phyloP scores from a whole-genome alignment of 164 flowering plant species.

The Aristolochia fimbriata region DNA sequence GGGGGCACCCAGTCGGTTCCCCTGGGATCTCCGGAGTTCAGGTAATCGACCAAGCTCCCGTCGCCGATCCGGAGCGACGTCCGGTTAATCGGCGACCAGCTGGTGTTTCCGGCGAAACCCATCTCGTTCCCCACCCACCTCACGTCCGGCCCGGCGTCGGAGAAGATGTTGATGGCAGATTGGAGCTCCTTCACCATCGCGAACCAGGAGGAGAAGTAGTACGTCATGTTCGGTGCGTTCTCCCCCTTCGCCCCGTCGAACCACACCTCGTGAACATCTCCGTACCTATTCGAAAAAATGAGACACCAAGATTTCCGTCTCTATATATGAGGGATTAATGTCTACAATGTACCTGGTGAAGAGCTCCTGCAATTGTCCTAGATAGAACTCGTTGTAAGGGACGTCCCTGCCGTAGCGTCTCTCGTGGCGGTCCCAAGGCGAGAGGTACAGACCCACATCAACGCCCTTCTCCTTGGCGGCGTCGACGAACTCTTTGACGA shows the following conservation, averaged over 20 bases:
- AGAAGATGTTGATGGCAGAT: conserved; percentile 74
- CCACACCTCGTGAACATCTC: conserved; percentile 80
- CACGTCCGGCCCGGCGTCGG: conserved; percentile 85
- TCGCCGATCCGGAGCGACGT: conserved; percentile 60
- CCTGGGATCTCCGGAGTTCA: conserved; percentile 55
- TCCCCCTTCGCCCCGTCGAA: conserved; percentile 90
- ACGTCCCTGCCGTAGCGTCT: conserved; percentile 48
- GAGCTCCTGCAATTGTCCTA: conserved; percentile 85
- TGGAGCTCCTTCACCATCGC: conserved; percentile 81
- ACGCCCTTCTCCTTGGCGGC: conserved; percentile 49
- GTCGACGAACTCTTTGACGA: conserved; percentile 47
- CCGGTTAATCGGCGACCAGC: conserved; percentile 81
- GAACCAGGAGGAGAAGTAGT: conserved; percentile 78
- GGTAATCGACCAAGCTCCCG: conserved; percentile 41
- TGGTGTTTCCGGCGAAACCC: conserved; percentile 64
- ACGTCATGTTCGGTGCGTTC: conserved; percentile 69
- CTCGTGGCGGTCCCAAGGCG: conserved; percentile 98
- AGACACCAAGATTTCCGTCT: too few relatives aligned
- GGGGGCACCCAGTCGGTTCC: conserved; percentile 83
- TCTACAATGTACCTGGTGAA: conserved; percentile 47
- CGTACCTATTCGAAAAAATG: too few relatives aligned
- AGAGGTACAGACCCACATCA: conserved; percentile 72
- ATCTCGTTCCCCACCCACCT: conserved; percentile 87
- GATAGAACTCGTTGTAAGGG: conserved; percentile 67
- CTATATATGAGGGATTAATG: too few relatives aligned